Base-by-base conservation (phyloP, 1,284 basidiomycete species). In the Heterobasidion occidentale region DNA sequence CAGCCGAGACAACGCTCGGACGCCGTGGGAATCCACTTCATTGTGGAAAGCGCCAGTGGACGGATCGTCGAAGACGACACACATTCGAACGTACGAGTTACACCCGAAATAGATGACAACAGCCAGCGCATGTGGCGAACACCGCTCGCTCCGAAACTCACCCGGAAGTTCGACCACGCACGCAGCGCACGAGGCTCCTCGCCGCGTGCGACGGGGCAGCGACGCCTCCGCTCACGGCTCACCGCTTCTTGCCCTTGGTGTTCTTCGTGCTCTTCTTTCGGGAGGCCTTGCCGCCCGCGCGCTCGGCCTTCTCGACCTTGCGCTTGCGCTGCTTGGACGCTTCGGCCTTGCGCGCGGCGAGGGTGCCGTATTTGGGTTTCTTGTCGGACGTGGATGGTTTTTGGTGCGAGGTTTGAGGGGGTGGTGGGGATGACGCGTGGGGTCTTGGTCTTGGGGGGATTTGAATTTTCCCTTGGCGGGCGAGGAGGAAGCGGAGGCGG, bases 321-420 rank as follows among this genome's bases (percentile, higher is more conserved):
- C 85, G 73, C n/a, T 71, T 74, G 45, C 72, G 73, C 65, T 88
- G 84, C 63, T 84, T 88, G 47, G 70, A 66, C 54, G 73, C 74
- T 54, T 84, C 79, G 27, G 70, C 67, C 58, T 77, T 79, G 50
- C 86, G 75, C 11, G 76, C 84, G 27, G 77, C 77, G 62, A 81
- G 85, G 4, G 81, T 85, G 65, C 86, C 79, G 63, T 89, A 88
- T 55, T 74, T 75, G 54, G 84, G 67, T 60, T 81, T 81, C 62
- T 79, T 79, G 48, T 27, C 47, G 45, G 19, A 19, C 19, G 19
- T 19, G 19, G 19, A 19, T 19, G 19, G 14, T 33, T 42, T 44
- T 34, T 49, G 57, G 7, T 9, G 36, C 19, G 64, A 66, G 8
- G 47, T 48, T 1, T 52, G 20, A 7, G 57, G 2, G 12, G 42